Conservation (phyloP, 805 yeast species). For the Cyberlindnera japonica region DNA sequence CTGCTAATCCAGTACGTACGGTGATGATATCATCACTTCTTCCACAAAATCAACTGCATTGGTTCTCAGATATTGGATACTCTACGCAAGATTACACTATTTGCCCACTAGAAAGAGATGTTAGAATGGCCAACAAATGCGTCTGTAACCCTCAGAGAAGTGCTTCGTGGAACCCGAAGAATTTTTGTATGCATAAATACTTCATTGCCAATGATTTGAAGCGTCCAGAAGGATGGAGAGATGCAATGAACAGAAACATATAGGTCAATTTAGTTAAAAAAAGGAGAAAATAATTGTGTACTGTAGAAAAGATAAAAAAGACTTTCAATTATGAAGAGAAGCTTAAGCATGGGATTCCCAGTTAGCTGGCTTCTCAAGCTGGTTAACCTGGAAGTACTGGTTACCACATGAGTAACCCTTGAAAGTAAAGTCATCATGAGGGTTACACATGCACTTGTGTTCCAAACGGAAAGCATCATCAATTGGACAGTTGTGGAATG, state of each 20-base stretch:
- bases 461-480: conserved; percentile 55
- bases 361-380: conserved; percentile 57
- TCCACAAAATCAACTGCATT: conserved; percentile 53
- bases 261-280: no score
- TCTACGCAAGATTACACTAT: conserved; percentile 61
- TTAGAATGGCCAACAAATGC: conserved; percentile 59
- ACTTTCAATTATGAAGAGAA: not conserved
- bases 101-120: conserved; percentile 68
- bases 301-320: not conserved
- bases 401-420: conserved; percentile 71
- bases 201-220: conserved; percentile 46
- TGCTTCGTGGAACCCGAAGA: conserved; percentile 59
- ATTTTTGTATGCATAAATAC: conserved; percentile 63
- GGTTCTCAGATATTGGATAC: conserved; percentile 70
- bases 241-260: conserved; percentile 27
- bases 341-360: conserved; percentile 52
- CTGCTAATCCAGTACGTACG: conserved; percentile 80
- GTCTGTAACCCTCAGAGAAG: conserved; percentile 67
- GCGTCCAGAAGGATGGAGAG: conserved; percentile 66
- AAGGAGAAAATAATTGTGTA: no score
- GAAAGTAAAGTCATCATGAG: conserved; percentile 73
- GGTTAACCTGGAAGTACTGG: conserved; percentile 53
- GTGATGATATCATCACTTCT: conserved; percentile 60
- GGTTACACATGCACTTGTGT: conserved; percentile 73
- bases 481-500: conserved; percentile 77